Base-by-base conservation (phyloP, 2,329 filamentous ascomycete genomes). In the Microsporum canis region DNA sequence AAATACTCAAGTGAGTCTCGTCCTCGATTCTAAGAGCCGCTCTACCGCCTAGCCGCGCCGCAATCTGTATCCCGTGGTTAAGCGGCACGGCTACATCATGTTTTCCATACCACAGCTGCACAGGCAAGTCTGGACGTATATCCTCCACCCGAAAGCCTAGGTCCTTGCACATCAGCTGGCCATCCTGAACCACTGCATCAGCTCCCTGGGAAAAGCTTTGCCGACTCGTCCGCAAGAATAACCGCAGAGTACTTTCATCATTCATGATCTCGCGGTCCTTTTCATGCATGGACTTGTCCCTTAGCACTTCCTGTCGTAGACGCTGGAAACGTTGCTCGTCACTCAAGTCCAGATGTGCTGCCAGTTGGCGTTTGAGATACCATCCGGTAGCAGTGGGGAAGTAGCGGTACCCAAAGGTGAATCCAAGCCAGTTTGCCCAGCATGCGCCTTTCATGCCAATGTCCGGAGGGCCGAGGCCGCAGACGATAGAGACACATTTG, bases 21-120 rank as follows among this genome's bases (percentile, higher is more conserved):
- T 74, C 71, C 53, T 67, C 64, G 2, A 74, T 63, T 58, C 66
- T 67, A 10, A 73, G 60, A 43, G 66, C 57, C 8, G 68, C 71
- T 51, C 66, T 71, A 38, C 60, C 67, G n/a, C 69, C 68, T 56
- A 75, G 60, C 39, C 71, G 62, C 49, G 56, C 60, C 0, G 71
- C 69, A 61, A 74, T 68, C 59, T 71, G 66, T 53, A 65, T 62
- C 0, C 71, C 73, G 65, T 75, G 71, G 58, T 70, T 66, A 1
- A 68, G 65, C 41, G 72, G 73, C 49, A 75, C 69, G 62, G 65
- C 66, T 23, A 31, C 65, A 66, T 76, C 73, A 2, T 66, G 38
- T 49, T 67, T 72, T 23, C 71, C 72, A 65, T 75, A 71, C 72
- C 72, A 75, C 64, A 76, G 47, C 60, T 72, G 68, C 34, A 75